A percentile compares a stretch with the other conserved stretches of the same genome.
Conservation (phyloP, 139 green algal species). For the Chlamydomonas applanata region DNA sequence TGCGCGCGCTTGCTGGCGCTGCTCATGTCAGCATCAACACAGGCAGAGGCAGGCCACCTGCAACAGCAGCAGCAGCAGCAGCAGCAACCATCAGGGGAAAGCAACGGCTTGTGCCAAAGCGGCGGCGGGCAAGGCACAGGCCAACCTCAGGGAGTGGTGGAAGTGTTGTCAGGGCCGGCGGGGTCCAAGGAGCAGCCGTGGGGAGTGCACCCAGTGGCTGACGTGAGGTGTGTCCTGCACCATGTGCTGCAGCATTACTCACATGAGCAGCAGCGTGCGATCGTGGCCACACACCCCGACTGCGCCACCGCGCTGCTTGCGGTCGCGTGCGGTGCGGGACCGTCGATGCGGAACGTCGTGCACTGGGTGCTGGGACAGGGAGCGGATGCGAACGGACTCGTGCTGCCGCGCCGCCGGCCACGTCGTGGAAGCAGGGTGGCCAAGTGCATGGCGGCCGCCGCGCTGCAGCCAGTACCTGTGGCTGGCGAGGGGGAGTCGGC, state of each 20-base stretch:
- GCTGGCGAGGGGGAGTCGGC: not conserved
- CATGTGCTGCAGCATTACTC: not conserved
- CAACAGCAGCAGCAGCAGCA: too few species aligned
- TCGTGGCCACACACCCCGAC: not conserved
- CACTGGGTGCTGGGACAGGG: not conserved
- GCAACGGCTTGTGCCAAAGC: too few species aligned
- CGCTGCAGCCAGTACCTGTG: not conserved
- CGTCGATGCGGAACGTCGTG: not conserved
- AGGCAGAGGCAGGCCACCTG: too few species aligned
- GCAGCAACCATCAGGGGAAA: too few species aligned
- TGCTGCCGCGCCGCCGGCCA: not conserved
- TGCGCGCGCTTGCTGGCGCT: too few species aligned
- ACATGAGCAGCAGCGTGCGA: not conserved
- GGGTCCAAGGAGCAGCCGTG: not conserved
- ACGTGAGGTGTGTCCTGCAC: not conserved
- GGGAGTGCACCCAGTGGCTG: not conserved
- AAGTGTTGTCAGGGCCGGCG: too few species aligned
- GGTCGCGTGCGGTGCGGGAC: not conserved
- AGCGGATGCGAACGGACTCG: not conserved
- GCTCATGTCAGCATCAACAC: too few species aligned
- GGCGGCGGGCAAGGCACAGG: too few species aligned
- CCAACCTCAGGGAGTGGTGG: too few species aligned
- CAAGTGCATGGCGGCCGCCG: not conserved
- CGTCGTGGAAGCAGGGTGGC: not conserved
- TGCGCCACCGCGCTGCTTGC: constrained; percentile 4